Evolutionary conservation across 2,329 filamentous ascomycete species (phyloP).

Genomic region (Pseudogymnoascus pannorum): DNA sequence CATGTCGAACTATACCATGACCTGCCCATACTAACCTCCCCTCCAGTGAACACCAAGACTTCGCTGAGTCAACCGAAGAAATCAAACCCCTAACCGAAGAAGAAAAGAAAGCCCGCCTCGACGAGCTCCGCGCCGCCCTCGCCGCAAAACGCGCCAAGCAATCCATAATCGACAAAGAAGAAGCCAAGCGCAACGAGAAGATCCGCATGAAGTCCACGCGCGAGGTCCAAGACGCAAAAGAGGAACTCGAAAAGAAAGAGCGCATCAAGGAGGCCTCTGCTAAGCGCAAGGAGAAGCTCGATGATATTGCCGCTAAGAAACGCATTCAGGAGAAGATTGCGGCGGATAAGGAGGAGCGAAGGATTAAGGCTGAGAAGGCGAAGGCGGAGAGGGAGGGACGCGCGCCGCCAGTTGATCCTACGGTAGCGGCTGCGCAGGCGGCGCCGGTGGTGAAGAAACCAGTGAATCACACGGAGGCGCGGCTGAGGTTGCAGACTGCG

Average conservation of each 20-base stretch:
- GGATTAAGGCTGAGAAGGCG: slow-evolving; percentile 74
- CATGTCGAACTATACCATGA: background rate
- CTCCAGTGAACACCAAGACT: slow-evolving; percentile 74
- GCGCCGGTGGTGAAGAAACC: slow-evolving; percentile 38
- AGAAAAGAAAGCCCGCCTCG: slow-evolving; percentile 74
- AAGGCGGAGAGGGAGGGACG: slow-evolving; percentile 83
- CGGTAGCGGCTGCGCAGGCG: slow-evolving; percentile 30
- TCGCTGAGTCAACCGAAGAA: slow-evolving; percentile 88
- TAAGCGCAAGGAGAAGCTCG: slow-evolving; percentile 81
- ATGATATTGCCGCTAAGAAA: slow-evolving; percentile 78
- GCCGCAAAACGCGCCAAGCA: slow-evolving; percentile 64
- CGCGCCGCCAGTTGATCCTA: slow-evolving; percentile 35
- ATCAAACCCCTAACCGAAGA: slow-evolving; percentile 86
- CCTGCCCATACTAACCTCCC: slow-evolving; percentile 12
- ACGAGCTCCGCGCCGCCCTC: slow-evolving; percentile 65
- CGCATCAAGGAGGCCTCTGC: slow-evolving; percentile 83
- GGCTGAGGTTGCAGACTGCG: slow-evolving; percentile 72
- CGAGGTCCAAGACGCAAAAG: slow-evolving; percentile 82
- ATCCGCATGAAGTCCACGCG: slow-evolving; percentile 81
- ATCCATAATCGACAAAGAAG: slow-evolving; percentile 67
- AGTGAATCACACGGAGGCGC: slow-evolving; percentile 63
- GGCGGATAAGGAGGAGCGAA: slow-evolving; percentile 84
- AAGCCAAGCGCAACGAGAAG: slow-evolving; percentile 78
- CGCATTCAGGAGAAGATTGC: slow-evolving; percentile 90
- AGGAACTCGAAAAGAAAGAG: slow-evolving; percentile 80